These are phyloP conservation scores for Eucalyptus tenuipes DNA, from an alignment of 345 rosid genomes.

Conservation along the genomic window DNA sequence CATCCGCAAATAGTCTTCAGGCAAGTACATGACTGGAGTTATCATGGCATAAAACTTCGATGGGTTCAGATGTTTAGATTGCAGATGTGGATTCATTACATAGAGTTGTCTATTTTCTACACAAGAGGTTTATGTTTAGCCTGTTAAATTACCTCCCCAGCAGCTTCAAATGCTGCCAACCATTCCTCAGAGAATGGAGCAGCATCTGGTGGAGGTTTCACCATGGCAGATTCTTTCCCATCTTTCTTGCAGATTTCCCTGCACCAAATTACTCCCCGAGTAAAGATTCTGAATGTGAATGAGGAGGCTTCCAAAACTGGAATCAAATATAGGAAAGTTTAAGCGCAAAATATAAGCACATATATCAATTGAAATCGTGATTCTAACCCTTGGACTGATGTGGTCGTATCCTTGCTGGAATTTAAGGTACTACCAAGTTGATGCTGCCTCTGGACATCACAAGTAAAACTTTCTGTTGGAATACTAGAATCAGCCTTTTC, in stretches of 20 bases:
- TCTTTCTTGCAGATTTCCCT: conserved; percentile 26
- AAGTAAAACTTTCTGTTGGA: neutral
- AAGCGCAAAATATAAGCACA: neutral
- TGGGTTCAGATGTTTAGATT: neutral
- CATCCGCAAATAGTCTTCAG: neutral
- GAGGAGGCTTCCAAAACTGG: neutral
- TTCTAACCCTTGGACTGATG: neutral
- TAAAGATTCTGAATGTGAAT: neutral
- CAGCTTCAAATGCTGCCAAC: conserved; percentile 88
- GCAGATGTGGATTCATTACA: neutral
- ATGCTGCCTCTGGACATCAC: neutral
- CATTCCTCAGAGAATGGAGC: conserved; percentile 92
- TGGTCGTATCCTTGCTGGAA: neutral
- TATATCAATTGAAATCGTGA: neutral
- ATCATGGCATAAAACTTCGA: neutral
- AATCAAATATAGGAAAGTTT: neutral
- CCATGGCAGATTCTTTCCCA: conserved; percentile 17
- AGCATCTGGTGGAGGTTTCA: conserved; percentile 50
- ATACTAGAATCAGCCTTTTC: neutral
- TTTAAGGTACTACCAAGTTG: neutral
- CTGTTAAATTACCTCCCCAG: conserved; percentile 68
- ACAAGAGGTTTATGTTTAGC: neutral
- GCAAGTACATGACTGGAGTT: neutral
- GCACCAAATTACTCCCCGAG: neutral
- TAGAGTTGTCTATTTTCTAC: neutral